Evolutionary conservation across 2,329 filamentous ascomycete species (phyloP).

Genomic region (Neofusicoccum kwambonambiense): DNA sequence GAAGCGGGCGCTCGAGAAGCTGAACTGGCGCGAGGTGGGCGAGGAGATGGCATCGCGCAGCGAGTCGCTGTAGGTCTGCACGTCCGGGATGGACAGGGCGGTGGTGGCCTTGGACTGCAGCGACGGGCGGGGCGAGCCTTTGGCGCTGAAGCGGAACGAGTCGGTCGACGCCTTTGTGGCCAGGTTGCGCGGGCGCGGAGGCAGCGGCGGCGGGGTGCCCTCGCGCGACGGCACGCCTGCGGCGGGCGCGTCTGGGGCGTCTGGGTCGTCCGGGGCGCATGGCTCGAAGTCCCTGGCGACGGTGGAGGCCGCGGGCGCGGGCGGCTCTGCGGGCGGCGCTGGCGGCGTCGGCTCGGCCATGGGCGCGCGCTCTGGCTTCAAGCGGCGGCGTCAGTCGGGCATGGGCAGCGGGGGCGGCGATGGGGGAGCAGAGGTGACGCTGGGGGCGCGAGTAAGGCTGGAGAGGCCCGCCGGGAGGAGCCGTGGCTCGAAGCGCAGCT

Average conservation of each 20-base stretch:
- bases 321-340: constrained; percentile 21
- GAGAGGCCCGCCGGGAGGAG: neutral
- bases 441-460: neutral
- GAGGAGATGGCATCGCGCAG: constrained; percentile 27
- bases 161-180: constrained; percentile 33
- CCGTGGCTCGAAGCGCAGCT: neutral
- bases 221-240: constrained; percentile 33
- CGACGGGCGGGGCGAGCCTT: constrained; percentile 33
- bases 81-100: constrained; percentile 77
- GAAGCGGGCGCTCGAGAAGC: constrained; percentile 31
- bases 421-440: neutral
- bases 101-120: constrained; percentile 72
- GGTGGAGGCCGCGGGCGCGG: neutral
- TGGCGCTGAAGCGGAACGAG: constrained; percentile 40
- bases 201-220: constrained; percentile 55
- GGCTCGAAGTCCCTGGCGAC: constrained; percentile 4
- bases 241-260: neutral
- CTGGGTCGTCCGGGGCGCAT: neutral
- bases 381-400: neutral
- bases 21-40: constrained; percentile 38
- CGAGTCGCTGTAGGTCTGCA: constrained; percentile 66
- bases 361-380: neutral
- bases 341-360: constrained; percentile 13
- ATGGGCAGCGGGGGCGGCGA: neutral
- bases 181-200: constrained; percentile 44